These are phyloP conservation scores for Straminergon stramineum DNA, from an alignment of 225 moss, liverwort and hornwort genomes.

Conservation along the genomic window DNA sequence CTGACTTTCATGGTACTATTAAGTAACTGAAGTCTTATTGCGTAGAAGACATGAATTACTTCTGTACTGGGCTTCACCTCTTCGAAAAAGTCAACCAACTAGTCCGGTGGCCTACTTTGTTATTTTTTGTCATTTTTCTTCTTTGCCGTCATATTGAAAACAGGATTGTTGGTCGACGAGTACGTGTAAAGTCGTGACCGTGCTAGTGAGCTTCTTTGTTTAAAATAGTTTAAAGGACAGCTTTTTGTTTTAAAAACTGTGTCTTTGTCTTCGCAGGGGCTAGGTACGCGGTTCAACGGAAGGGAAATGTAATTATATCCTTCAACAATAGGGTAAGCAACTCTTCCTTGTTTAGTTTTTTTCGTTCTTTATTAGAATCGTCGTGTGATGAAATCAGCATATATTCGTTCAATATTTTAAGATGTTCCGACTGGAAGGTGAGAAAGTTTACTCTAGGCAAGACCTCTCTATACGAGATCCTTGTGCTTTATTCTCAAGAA, in stretches of 20 bases:
- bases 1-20: neutral
- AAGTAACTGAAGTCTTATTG: neutral
- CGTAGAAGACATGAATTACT: neutral
- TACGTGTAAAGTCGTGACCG: neutral
- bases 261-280: conserved; percentile 48
- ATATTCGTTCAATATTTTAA: neutral
- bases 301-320: conserved; percentile 72
- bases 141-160: neutral
- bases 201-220: neutral
- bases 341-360: neutral
- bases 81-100: neutral
- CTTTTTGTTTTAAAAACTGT: neutral
- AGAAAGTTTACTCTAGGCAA: neutral
- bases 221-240: neutral
- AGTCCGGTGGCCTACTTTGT: neutral
- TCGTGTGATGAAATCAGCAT: neutral
- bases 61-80: neutral
- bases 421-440: neutral
- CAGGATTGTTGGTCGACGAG: neutral
- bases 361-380: neutral
- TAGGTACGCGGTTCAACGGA: conserved; percentile 75
- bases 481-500: neutral
- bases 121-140: neutral
- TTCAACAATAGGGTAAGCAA: conserved; percentile 78
- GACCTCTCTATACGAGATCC: neutral